phyloP scores from a whole-genome alignment of 352 stramenopile genomes.

The Aphanomyces astaci region DNA sequence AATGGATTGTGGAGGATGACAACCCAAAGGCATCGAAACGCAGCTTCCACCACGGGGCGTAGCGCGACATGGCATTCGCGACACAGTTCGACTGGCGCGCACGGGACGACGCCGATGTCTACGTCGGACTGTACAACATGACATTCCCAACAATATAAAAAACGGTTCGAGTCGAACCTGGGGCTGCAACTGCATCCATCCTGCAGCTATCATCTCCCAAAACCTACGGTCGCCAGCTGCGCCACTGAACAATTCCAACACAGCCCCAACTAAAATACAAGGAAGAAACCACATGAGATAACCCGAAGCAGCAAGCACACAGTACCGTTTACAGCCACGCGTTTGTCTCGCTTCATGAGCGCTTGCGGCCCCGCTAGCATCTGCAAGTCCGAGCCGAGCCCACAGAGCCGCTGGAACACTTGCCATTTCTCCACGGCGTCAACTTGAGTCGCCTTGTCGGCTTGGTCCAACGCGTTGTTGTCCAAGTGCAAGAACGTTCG shows the following conservation, averaged over 20 bases:
- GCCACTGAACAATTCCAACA: slow-evolving; percentile 16
- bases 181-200: background rate
- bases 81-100: slow-evolving; percentile 9
- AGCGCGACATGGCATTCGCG: background rate
- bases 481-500: slow-evolving; percentile 1
- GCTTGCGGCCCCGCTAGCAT: slow-evolving; percentile 12
- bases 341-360: slow-evolving; percentile 2
- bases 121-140: background rate
- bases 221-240: slow-evolving; percentile 9
- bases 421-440: slow-evolving; percentile 8
- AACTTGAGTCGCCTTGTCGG: background rate
- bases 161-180: background rate
- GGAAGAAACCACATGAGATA: background rate
- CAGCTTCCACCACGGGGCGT: background rate
- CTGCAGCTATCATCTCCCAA: slow-evolving; percentile 3
- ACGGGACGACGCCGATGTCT: slow-evolving; percentile 16
- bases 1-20: background rate
- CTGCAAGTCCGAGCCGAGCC: slow-evolving; percentile 9
- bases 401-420: slow-evolving; percentile 1
- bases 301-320: background rate
- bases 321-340: background rate
- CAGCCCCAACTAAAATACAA: background rate
- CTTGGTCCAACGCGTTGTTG: background rate
- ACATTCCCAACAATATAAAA: background rate
- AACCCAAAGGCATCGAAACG: slow-evolving; percentile 17